These are phyloP conservation scores for Nadsonia commutata DNA, from an alignment of 1,139 yeast species.

Conservation along the genomic window DNA sequence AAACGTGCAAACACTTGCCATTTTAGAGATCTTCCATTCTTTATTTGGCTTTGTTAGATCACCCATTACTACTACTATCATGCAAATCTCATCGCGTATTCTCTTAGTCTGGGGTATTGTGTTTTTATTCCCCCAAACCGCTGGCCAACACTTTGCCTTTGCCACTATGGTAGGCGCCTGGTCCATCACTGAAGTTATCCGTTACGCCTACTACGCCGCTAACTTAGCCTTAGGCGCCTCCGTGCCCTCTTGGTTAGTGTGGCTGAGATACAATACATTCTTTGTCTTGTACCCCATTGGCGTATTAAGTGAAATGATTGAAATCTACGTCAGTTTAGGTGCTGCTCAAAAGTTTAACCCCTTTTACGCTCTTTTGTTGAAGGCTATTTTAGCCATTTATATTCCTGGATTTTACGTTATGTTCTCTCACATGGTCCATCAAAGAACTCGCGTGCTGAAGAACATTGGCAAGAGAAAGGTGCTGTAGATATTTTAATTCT, in stretches of 20 bases:
- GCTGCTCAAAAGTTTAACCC: conserved; percentile 44
- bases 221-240: conserved; percentile 39
- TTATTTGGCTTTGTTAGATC: conserved; percentile 64
- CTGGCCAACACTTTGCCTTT: conserved; percentile 33
- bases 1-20: conserved; percentile 66
- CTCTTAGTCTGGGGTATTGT: conserved; percentile 76
- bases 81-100: conserved; percentile 78
- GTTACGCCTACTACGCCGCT: conserved; percentile 72
- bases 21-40: conserved; percentile 70
- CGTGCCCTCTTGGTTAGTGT: conserved; percentile 49
- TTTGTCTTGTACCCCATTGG: conserved; percentile 80
- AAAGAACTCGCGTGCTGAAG: conserved; percentile 33
- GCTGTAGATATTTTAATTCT: too few species aligned
- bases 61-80: conserved; percentile 66
- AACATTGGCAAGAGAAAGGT: conserved; percentile 18
- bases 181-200: conserved; percentile 78
- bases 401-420: conserved; percentile 78
- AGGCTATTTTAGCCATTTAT: conserved; percentile 47
- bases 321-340: conserved; percentile 53
- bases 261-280: conserved; percentile 75
- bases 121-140: conserved; percentile 40
- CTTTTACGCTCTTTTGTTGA: conserved; percentile 40
- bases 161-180: conserved; percentile 66
- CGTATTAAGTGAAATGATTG: conserved; percentile 65
- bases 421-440: conserved; percentile 79